Evolutionary conservation across 441 rosid genomes (phyloP).

Genomic region (Biscutella laevigata): DNA sequence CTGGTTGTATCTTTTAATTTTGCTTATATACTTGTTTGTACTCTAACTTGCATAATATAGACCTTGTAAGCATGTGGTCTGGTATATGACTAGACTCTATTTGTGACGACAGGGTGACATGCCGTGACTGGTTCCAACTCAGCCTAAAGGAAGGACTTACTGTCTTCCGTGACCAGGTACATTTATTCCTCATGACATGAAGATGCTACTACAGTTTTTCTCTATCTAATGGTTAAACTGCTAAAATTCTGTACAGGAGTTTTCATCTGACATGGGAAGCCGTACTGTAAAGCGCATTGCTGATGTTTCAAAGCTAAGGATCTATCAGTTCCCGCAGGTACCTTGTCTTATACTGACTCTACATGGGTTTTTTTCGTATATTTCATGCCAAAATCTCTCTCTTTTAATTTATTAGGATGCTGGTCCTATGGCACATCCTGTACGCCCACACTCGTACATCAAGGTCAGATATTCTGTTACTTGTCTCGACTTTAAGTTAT

Average conservation of each 20-base stretch:
- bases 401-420: constrained; percentile 54
- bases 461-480: constrained; percentile 54
- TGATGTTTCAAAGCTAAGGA: constrained; percentile 89
- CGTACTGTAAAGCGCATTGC: constrained; percentile 88
- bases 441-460: constrained; percentile 93
- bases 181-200: neutral
- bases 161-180: constrained; percentile 91
- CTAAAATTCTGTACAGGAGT: constrained; percentile 44
- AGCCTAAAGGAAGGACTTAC: constrained; percentile 99
- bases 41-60: neutral
- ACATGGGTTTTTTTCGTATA: neutral
- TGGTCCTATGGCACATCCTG: constrained; percentile 99
- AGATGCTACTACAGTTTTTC: neutral
- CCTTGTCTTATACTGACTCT: neutral
- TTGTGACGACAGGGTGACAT: constrained; percentile 65
- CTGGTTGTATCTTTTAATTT: neutral
- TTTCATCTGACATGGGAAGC: constrained; percentile 98
- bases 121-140: constrained; percentile 99
- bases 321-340: constrained; percentile 90
- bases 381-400: neutral
- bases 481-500: constrained; percentile 3
- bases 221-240: neutral
- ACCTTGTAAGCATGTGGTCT: neutral
- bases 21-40: neutral
- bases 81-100: constrained; percentile 4